Conservation (phyloP, 257 asterid species). For the Nicotiana paniculata region DNA sequence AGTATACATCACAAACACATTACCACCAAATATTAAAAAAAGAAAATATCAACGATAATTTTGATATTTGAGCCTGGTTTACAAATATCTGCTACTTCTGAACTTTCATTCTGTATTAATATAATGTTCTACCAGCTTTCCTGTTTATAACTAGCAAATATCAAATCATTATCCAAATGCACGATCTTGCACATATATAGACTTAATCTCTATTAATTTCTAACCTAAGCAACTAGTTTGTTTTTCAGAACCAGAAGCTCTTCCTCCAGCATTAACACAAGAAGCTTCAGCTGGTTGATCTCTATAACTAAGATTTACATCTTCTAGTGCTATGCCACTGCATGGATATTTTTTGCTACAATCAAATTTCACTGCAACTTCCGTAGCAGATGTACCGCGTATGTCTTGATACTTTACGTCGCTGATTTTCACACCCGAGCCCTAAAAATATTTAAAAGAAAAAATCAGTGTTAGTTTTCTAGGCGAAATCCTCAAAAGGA, state of each 20-base stretch:
- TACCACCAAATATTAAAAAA: neutral
- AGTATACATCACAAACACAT: too few species aligned
- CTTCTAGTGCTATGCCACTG: neutral
- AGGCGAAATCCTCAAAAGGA: neutral
- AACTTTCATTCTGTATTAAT: neutral
- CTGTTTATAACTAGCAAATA: neutral
- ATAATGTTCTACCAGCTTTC: neutral
- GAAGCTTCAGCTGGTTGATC: conserved; percentile 1
- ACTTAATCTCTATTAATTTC: neutral
- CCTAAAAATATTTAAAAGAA: neutral
- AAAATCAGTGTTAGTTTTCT: neutral
- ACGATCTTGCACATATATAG: neutral
- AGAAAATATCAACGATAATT: too few species aligned
- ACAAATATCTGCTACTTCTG: neutral
- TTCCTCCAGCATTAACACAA: conserved; percentile 5
- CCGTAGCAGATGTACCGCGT: neutral
- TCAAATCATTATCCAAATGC: neutral
- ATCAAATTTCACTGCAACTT: conserved; percentile 4
- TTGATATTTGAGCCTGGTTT: neutral
- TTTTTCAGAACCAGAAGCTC: neutral
- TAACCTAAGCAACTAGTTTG: neutral
- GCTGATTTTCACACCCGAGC: neutral
- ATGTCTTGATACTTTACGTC: neutral
- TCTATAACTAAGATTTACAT: conserved; percentile 3
- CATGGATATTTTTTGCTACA: neutral